Conservation (phyloP, 495 filamentous ascomycete species). For the Trypethelium eluteriae region DNA sequence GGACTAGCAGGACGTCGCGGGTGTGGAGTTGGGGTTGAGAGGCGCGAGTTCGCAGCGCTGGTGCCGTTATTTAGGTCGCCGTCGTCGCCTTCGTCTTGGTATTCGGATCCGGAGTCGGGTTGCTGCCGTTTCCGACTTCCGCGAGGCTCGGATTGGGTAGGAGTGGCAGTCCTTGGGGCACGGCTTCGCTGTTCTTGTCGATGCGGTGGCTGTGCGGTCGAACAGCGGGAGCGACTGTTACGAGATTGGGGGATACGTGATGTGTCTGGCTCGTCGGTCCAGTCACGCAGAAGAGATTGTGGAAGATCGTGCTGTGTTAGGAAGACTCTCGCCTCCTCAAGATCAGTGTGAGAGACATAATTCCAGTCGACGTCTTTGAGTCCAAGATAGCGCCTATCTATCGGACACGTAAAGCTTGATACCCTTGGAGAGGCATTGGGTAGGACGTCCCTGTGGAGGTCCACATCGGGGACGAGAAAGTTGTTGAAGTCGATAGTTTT, state of each 20-base stretch:
- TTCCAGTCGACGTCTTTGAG: not conserved
- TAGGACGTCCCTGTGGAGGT: not conserved
- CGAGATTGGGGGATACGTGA: not conserved
- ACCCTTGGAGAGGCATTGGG: not conserved
- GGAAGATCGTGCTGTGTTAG: not conserved
- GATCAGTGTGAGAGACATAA: not conserved
- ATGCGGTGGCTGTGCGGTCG: not conserved
- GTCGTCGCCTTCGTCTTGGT: constrained; percentile 2
- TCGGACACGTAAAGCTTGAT: not conserved
- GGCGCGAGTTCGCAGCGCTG: not conserved
- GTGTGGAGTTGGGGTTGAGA: not conserved
- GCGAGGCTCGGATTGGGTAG: not conserved
- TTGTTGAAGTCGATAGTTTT: not conserved
- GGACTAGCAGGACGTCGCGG: not conserved
- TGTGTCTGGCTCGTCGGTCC: not conserved
- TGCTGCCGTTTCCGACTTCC: not conserved
- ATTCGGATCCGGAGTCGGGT: not conserved
- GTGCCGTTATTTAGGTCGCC: not conserved
- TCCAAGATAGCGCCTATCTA: not conserved
- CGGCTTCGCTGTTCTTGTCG: not conserved
- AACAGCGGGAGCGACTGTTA: not conserved
- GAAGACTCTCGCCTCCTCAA: not conserved
- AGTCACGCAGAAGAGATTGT: not conserved
- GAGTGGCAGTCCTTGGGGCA: not conserved
- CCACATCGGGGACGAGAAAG: not conserved